Percentiles rank a stretch among this genome's conserved stretches.
Conservation (phyloP, 192 early-diverging fungal species). For the Podila verticillata region DNA sequence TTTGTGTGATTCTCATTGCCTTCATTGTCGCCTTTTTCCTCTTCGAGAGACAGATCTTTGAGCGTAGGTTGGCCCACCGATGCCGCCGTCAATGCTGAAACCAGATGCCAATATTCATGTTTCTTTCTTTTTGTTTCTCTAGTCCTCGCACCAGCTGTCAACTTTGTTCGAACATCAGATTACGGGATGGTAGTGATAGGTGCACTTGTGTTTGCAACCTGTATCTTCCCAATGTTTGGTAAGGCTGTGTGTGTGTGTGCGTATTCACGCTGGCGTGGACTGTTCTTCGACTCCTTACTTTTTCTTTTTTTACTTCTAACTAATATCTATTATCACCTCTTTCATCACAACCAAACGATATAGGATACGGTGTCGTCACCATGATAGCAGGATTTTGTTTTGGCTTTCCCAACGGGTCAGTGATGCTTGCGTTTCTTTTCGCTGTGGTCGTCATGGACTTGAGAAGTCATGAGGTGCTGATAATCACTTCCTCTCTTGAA, state of each 20-base stretch:
- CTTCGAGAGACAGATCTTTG: conserved; percentile 40
- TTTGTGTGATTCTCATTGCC: not conserved
- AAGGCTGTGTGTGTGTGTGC: not conserved
- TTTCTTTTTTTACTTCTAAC: not conserved
- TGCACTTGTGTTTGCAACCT: conserved; percentile 29
- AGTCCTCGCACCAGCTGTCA: conserved; percentile 36
- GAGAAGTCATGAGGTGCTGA: not conserved
- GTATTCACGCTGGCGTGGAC: not conserved
- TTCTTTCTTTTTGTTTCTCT: not conserved
- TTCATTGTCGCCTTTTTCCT: conserved; percentile 27
- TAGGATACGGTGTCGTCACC: conserved; percentile 37
- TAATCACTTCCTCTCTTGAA: not conserved
- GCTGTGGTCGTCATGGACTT: not conserved
- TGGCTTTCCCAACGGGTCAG: conserved; percentile 44
- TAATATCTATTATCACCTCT: not conserved
- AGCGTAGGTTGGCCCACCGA: conserved; percentile 4
- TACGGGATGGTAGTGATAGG: conserved; percentile 17
- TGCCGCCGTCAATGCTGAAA: not conserved
- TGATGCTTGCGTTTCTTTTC: not conserved
- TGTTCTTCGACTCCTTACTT: not conserved
- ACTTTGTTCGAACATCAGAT: conserved; percentile 18
- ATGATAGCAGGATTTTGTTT: conserved; percentile 40
- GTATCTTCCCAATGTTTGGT: conserved; percentile 48
- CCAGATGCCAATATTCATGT: not conserved
- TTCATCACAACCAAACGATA: not conserved